Evolutionary conservation across 441 rosid species (phyloP).

Genomic region (Gossypium schwendimanii): DNA sequence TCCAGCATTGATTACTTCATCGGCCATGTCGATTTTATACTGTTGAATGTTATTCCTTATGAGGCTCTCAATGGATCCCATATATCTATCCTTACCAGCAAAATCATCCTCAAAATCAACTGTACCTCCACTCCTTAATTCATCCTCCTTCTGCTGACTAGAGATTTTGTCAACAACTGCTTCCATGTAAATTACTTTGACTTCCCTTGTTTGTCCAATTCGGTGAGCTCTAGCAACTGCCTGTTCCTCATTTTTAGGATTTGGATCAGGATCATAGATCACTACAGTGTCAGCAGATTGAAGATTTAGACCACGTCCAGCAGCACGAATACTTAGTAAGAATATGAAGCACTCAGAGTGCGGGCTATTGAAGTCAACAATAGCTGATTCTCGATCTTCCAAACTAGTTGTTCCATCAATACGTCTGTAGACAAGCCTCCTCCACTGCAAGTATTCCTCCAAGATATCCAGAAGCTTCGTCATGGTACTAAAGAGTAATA

Average conservation of each 20-base stretch:
- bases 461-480: slow-evolving; percentile 95
- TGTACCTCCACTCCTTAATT: slow-evolving; percentile 74
- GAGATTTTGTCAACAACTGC: slow-evolving; percentile 92
- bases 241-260: slow-evolving; percentile 99
- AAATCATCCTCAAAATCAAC: slow-evolving; percentile 91
- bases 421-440: slow-evolving; percentile 81
- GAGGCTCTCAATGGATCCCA: slow-evolving; percentile 98
- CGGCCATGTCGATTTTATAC: slow-evolving; percentile 99
- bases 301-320: slow-evolving; percentile 99
- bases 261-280: slow-evolving; percentile 99
- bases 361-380: slow-evolving; percentile 86
- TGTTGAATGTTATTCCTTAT: slow-evolving; percentile 98
- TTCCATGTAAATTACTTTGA: slow-evolving; percentile 97
- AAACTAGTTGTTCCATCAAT: slow-evolving; percentile 99
- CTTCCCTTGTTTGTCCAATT: slow-evolving; percentile 97
- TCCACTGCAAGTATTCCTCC: slow-evolving; percentile 98
- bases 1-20: slow-evolving; percentile 99
- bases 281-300: slow-evolving; percentile 98
- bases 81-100: slow-evolving; percentile 98
- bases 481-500: slow-evolving; percentile 98
- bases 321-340: slow-evolving; percentile 97
- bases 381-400: slow-evolving; percentile 99
- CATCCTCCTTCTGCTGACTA: slow-evolving; percentile 96
- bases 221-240: slow-evolving; percentile 99
- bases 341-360: slow-evolving; percentile 86